phyloP scores from a whole-genome alignment of 495 filamentous ascomycete species.

The Neurospora pannonica region DNA sequence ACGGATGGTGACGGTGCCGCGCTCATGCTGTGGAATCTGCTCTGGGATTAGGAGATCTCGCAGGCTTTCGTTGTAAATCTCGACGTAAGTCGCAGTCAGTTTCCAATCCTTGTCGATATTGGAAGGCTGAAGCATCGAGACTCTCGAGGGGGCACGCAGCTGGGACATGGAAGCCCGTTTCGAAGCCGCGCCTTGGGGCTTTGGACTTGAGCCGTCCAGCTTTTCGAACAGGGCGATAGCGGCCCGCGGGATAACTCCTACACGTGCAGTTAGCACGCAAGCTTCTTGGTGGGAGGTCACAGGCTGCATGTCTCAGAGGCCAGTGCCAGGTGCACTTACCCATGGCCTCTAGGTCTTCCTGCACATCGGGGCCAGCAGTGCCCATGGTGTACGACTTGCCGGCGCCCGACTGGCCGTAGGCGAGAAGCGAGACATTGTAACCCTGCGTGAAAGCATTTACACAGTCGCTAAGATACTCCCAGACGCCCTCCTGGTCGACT shows the following conservation, averaged over 20 bases:
- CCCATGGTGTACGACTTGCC: constrained; percentile 99
- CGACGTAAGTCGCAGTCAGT: constrained; percentile 92
- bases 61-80: constrained; percentile 97
- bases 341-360: constrained; percentile 64
- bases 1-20: constrained; percentile 70
- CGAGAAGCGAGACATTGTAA: constrained; percentile 97
- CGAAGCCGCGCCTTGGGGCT: constrained; percentile 4
- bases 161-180: constrained; percentile 61
- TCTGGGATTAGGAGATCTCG: constrained; percentile 86
- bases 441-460: constrained; percentile 86
- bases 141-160: constrained; percentile 70
- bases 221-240: constrained; percentile 82
- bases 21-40: constrained; percentile 54
- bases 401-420: constrained; percentile 98
- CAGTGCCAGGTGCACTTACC: constrained; percentile 46
- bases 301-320: background rate
- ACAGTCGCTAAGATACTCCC: constrained; percentile 90
- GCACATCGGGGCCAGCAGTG: constrained; percentile 79
- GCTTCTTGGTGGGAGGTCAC: background rate
- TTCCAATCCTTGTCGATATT: constrained; percentile 76
- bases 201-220: constrained; percentile 45
- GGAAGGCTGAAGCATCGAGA: constrained; percentile 48
- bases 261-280: constrained; percentile 4
- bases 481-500: constrained; percentile 78
- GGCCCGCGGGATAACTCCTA: constrained; percentile 90